These are phyloP conservation scores for Raphidocelis subcapitata DNA, from an alignment of 139 green algal genomes.

Conservation along the genomic window DNA sequence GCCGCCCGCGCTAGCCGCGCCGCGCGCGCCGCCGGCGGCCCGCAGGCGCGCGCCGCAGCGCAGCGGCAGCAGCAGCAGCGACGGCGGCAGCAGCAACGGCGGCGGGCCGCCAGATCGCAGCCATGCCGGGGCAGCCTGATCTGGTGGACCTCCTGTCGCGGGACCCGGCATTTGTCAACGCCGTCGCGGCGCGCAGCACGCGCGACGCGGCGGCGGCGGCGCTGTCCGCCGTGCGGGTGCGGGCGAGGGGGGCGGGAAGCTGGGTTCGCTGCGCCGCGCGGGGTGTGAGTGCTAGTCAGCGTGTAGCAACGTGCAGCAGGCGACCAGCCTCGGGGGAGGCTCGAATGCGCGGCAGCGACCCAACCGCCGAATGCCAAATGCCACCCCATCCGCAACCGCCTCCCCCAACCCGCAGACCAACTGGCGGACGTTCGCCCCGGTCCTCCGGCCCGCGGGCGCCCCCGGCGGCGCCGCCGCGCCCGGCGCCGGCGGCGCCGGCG, in stretches of 20 bases:
- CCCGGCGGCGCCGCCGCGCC: background rate
- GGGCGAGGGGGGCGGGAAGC: background rate
- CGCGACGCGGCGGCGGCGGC: slow-evolving; percentile 18
- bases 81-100: background rate
- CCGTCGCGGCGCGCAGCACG: slow-evolving; percentile 12
- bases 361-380: no score
- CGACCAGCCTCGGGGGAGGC: no score
- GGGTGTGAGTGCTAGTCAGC: no score
- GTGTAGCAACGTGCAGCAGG: no score
- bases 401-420: slow-evolving; percentile 5
- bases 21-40: no score
- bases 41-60: no score
- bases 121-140: background rate
- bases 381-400: no score
- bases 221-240: slow-evolving; percentile 11
- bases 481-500: background rate
- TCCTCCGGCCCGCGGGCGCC: background rate
- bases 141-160: slow-evolving; percentile 17
- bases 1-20: no score
- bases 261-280: no score
- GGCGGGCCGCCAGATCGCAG: background rate
- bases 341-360: no score
- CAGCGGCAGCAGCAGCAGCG: background rate
- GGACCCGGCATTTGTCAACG: slow-evolving; percentile 2
- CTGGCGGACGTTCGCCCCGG: background rate